phyloP scores from a whole-genome alignment of 2,329 filamentous ascomycete species.

The Ampelomyces quisqualis region DNA sequence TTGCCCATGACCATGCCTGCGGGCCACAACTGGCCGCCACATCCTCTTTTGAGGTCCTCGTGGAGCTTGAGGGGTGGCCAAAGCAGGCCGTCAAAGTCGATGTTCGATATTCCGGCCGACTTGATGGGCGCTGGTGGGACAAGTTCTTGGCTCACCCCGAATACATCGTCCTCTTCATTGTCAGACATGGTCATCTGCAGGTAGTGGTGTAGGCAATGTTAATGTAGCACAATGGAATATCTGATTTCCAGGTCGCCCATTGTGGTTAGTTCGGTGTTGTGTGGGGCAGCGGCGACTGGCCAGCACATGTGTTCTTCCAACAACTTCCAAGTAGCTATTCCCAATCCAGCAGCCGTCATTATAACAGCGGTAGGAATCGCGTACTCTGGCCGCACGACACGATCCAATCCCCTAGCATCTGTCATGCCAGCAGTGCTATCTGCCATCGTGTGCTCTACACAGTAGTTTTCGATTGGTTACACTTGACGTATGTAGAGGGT shows the following conservation, averaged over 20 bases:
- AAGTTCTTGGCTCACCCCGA: constrained; percentile 56
- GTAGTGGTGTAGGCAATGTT: neutral
- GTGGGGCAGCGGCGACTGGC: constrained; percentile 10
- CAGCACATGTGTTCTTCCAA: neutral
- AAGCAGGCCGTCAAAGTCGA: constrained; percentile 74
- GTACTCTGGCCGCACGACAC: constrained; percentile 53
- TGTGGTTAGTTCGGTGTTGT: constrained; percentile 7
- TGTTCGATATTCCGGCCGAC: constrained; percentile 51
- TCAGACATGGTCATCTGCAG: constrained; percentile 24
- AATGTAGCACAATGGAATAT: neutral
- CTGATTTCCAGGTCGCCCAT: neutral
- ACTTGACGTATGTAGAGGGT: constrained; percentile 53
- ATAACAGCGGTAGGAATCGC: constrained; percentile 55
- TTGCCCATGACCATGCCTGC: constrained; percentile 85
- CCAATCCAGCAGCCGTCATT: constrained; percentile 22
- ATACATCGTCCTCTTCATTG: constrained; percentile 35
- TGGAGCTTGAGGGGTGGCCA: constrained; percentile 69
- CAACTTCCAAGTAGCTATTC: constrained; percentile 11
- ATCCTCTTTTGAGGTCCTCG: constrained; percentile 84
- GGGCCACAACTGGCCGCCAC: constrained; percentile 92
- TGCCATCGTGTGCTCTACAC: constrained; percentile 52
- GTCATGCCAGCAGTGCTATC: constrained; percentile 52
- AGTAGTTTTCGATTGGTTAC: constrained; percentile 55
- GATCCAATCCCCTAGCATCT: constrained; percentile 51
- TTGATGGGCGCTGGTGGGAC: constrained; percentile 57